Base-by-base conservation (phyloP, 345 rosid genomes). In the Psidium friedrichsthalianum region DNA sequence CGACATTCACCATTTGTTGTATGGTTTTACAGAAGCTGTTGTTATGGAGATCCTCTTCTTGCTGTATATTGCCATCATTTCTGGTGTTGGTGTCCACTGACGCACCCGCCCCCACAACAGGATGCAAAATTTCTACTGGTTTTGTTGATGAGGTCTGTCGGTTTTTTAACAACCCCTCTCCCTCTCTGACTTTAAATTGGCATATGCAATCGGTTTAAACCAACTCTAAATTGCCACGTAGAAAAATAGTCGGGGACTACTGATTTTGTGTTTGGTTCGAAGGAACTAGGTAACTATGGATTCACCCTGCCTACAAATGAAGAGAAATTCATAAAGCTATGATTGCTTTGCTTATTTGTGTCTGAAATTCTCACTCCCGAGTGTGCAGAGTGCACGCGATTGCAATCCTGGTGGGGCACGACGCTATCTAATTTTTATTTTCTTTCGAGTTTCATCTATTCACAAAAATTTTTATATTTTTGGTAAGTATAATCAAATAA, bases 51-150 rank as follows among this genome's bases (percentile, higher is more conserved):
- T 87, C 97, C 98, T 64, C 91, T 96, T 14, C 89, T 96, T 3
- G 99, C 99, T 7, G 92, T n/a, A n/a, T 96, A 84, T 87, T 96
- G 89, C 96, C 98, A 82, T 95, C 96, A 22, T 96, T 95, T 82
- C 88, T 40, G 92, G 87, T 74, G 94, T 94, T 16, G 80, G 80
- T 20, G 80, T 69, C 80, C 80, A 36, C 24, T 69, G 47, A 69
- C 18, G 14, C 25, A 10, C n/a, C n/a, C n/a, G n/a, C 80, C 22
- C 22, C 78, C 24, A 16, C 40, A 64, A 8, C 78, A 32, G 78
- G 78, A 69, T 29, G 11, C 20, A 61, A 61, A 61, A 61, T 29
- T 61, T 61, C 42, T 61, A 36, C 24, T 36, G 44, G 78, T 32
- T 64, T 36, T 22, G 78, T 64, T 64, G 76, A 64, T 9, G 14